Percentiles rank a stretch among this genome's conserved stretches.
phyloP scores from a whole-genome alignment of 331 rosid species.

The Acacia pycnantha region DNA sequence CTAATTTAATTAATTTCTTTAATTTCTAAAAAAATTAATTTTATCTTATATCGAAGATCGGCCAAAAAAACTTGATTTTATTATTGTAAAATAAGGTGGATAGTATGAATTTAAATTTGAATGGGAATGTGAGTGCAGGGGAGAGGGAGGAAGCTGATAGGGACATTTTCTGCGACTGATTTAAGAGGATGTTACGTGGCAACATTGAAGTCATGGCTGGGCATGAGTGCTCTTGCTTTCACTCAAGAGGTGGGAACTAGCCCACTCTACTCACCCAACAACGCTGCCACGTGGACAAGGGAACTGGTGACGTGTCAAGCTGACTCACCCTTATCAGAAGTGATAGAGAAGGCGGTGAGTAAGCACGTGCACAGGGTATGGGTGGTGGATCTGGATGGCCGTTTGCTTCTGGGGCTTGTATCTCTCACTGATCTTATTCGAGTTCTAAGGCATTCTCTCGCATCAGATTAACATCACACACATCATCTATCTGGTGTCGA shows the following conservation, averaged over 20 bases:
- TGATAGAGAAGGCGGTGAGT: conserved; percentile 56
- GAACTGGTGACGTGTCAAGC: conserved; percentile 59
- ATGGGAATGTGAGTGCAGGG: not conserved
- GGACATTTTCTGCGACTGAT: conserved; percentile 80
- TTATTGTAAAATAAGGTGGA: not conserved
- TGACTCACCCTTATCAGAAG: conserved; percentile 50
- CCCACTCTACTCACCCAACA: conserved; percentile 30
- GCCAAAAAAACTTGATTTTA: too few relatives aligned
- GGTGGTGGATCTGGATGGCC: conserved; percentile 75
- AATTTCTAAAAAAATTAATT: too few relatives aligned
- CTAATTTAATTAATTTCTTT: too few relatives aligned
- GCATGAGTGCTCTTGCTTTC: conserved; percentile 56
- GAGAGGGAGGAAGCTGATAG: conserved; percentile 33
- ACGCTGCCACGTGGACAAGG: conserved; percentile 28
- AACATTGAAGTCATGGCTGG: conserved; percentile 70
- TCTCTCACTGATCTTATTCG: conserved; percentile 70
- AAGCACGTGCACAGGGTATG: conserved; percentile 79
- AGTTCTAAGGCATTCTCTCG: conserved; percentile 52
- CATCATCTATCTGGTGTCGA: not conserved
- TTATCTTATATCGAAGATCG: too few relatives aligned
- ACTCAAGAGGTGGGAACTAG: conserved; percentile 44
- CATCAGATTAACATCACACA: conserved; percentile 4
- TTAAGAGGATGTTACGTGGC: conserved; percentile 63
- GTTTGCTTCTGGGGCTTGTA: conserved; percentile 67
- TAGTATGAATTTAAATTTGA: not conserved